Evolutionary conservation across 192 early-diverging fungal genomes (phyloP), one percentile per base, ranked within the genome.

Genomic region (Coemansia sp.): DNA sequence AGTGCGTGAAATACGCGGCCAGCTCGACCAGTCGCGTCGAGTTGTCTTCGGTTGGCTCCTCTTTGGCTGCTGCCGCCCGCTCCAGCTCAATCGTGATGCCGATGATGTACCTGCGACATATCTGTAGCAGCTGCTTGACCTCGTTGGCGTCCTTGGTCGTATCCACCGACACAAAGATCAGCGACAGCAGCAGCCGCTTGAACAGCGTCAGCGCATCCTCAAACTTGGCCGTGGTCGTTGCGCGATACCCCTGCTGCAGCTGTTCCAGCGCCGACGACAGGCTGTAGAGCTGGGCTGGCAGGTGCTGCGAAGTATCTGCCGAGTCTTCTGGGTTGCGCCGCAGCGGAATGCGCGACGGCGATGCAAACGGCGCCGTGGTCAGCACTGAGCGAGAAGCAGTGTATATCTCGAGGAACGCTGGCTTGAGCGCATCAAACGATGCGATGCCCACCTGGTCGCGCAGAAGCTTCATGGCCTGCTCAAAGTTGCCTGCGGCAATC

Each of bases 1-100:
- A 91, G 61, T 95, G 89, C 2, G 97, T 94, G 65, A 95, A 97
- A 76, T 95, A 99, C 1, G 91, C 92, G 0, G 93, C 91, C 27
- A 99, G 80, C 62, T 97, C 97, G 8, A 97, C 65, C 26, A 90
- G 81, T 53, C 90, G 92, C n/a, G 77, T 59, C 28, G 61, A 48
- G 43, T 79, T 85, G 12, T 82, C 79, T 10, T 79, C 59, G 38
- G 66, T 51, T 68, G 73, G 32, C 45, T 81, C 32, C 76, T 83
- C 46, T 55, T 77, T 79, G 36, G 79, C 58, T 17, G 81, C 58
- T 15, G 81, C 79, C 25, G 87, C 83, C 23, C 92, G 90, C 38
- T 69, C 81, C 46, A 87, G 78, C 61, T 95, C 94, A 70, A 99
- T 87, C 42, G 79, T 82, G 32, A 92, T 61, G 27, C 92, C 97